Conservation (phyloP, 2,329 filamentous ascomycete genomes). For the Daldinia sp. region DNA sequence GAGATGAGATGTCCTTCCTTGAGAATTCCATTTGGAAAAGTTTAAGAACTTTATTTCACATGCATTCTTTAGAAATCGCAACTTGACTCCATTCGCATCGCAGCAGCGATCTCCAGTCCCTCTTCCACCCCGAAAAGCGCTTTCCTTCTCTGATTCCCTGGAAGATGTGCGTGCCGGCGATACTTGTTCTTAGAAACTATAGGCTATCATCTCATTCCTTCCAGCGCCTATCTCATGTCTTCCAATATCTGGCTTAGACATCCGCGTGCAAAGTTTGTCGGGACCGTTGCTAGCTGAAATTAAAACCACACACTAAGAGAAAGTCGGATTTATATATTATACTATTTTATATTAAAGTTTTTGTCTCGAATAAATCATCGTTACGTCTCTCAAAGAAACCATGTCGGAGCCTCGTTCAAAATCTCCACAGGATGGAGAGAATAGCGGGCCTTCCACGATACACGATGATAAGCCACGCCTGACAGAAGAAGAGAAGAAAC, state of each 20-base stretch:
- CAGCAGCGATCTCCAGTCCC: neutral
- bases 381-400: neutral
- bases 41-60: constrained; percentile 1
- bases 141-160: constrained; percentile 5
- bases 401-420: constrained; percentile 41
- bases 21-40: constrained; percentile 8
- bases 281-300: constrained; percentile 5
- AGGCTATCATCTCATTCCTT: constrained; percentile 10
- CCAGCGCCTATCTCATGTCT: constrained; percentile 32
- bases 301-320: neutral
- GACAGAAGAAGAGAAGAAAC: constrained; percentile 63
- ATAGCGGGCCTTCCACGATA: constrained; percentile 34
- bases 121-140: neutral
- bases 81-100: neutral
- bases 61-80: neutral
- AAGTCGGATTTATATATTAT: neutral
- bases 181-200: constrained; percentile 20
- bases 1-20: constrained; percentile 18
- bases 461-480: constrained; percentile 62
- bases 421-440: constrained; percentile 43
- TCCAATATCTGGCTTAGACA: constrained; percentile 23
- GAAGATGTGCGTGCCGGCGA: constrained; percentile 28
- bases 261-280: constrained; percentile 22
- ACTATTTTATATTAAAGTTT: neutral
- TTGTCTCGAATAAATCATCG: neutral